These are phyloP conservation scores for Alternaria sp. DNA, from an alignment of 2,329 filamentous ascomycete species.

Conservation along the genomic window DNA sequence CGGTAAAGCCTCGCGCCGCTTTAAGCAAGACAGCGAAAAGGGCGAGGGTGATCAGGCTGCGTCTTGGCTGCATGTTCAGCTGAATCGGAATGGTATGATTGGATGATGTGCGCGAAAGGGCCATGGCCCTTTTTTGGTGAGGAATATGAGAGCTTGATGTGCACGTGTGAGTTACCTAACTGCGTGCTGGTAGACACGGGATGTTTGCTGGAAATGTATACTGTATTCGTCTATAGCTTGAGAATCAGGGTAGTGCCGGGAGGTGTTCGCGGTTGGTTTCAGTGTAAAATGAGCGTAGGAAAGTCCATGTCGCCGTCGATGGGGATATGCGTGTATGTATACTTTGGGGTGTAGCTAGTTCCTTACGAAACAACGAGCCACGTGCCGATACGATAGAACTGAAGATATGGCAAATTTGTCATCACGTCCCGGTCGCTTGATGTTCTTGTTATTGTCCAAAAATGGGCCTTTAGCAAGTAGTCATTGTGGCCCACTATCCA, in stretches of 20 bases:
- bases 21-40: not conserved
- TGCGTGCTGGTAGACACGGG: not conserved
- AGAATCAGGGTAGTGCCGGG: not conserved
- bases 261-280: not conserved
- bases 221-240: not conserved
- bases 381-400: not conserved
- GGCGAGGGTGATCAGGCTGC: not conserved
- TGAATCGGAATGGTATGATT: not conserved
- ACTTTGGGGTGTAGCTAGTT: not conserved
- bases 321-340: not conserved
- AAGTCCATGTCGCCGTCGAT: not conserved
- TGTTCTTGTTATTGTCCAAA: too few species aligned
- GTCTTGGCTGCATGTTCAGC: not conserved
- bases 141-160: not conserved
- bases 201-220: not conserved
- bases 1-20: not conserved
- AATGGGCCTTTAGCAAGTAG: not conserved
- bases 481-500: not conserved
- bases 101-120: not conserved
- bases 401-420: rapidly evolving
- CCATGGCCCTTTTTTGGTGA: conserved; percentile 2
- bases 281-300: not conserved
- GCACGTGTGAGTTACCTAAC: rapidly evolving
- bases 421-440: too few species aligned
- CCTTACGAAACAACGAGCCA: not conserved